Base-by-base conservation (phyloP, 129 eudicot genomes). In the Cynara cardunculus region DNA sequence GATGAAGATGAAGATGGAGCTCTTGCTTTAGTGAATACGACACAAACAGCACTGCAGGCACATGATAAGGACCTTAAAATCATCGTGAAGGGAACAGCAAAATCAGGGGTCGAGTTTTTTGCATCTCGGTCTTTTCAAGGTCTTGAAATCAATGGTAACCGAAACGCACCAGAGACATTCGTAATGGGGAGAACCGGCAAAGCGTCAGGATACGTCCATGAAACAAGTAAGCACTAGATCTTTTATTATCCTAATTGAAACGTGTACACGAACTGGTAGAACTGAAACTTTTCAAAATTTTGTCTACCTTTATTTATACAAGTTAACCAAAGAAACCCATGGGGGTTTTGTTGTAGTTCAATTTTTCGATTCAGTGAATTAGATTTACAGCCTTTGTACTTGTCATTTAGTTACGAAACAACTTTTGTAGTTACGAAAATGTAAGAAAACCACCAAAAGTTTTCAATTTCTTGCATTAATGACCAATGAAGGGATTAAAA, bases 201-300 rank as follows among this genome's bases (percentile, higher is more conserved):
- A 84, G 99, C 99, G 3, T 89, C 97, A 0, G 97, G 99, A 0
- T 95, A 95, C 73, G 80, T 78, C 75, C 85, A 88, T 77, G 99
- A 92, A 83, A 87, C 82, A 83, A 73, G 71, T 59, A 44, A 81
- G 56, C 65, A 56, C 46, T 27, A 75, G 82, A 71, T 71, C 13
- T 28, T n/a, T n/a, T 2, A 61, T 34, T 79, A 9, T n/a, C 35
- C n/a, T 16, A 13, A 22, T 53, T 69, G 2, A 64, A 64, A 61
- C 6, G 62, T n/a, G 68, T 21, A 13, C 25, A 61, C 3, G 21
- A 19, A 64, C 27, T 19, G 69, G 69, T 64, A 7, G 24, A n/a
- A 56, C 65, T 18, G 24, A 4, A 56, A n/a, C 65, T 56, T 56
- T 56, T 18, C 69, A 8, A 13, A 75, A 4, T 75, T 49, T 71